A percentile compares a stretch with the other conserved stretches of the same genome.
Conservation (phyloP, 805 yeast genomes). For the Wickerhamiella dianesei region DNA sequence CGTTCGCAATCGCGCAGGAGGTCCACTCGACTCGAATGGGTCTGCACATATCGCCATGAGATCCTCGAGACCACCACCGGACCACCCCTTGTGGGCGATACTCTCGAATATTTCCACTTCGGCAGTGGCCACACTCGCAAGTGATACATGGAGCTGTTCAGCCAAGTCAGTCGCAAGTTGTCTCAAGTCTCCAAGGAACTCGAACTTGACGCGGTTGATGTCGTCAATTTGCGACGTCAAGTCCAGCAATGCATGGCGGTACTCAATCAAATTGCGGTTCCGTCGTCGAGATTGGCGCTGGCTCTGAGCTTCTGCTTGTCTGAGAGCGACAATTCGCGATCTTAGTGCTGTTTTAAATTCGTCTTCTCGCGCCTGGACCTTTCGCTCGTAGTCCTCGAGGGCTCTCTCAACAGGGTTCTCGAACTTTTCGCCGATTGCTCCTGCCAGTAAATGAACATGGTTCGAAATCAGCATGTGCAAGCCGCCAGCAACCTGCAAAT, state of each 20-base stretch:
- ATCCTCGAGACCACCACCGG: conserved; percentile 75
- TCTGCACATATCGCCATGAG: conserved; percentile 52
- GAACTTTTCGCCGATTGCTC: conserved; percentile 41
- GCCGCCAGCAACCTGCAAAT: conserved; percentile 60
- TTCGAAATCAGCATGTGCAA: conserved; percentile 62
- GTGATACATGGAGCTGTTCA: conserved; percentile 35
- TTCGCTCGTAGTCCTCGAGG: conserved; percentile 32
- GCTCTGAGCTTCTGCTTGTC: conserved; percentile 49
- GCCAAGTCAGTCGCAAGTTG: conserved; percentile 52
- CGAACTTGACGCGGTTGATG: conserved; percentile 61
- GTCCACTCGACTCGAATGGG: conserved; percentile 31
- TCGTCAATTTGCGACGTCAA: conserved; percentile 67
- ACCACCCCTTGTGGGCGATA: conserved; percentile 73
- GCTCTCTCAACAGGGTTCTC: conserved; percentile 38
- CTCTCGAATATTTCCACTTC: conserved; percentile 72
- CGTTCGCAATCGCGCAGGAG: background rate
- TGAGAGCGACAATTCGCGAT: conserved; percentile 38
- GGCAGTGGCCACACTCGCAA: conserved; percentile 58
- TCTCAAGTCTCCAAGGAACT: conserved; percentile 53
- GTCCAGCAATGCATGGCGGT: conserved; percentile 51
- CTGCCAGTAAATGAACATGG: conserved; percentile 58
- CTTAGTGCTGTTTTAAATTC: conserved; percentile 42
- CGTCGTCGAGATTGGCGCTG: conserved; percentile 43
- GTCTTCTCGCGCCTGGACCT: conserved; percentile 36
- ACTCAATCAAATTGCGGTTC: conserved; percentile 51